Evolutionary conservation across 768 basidiomycete species (phyloP), one percentile per base, ranked within the genome.

Genomic region (Pholiota molesta): DNA sequence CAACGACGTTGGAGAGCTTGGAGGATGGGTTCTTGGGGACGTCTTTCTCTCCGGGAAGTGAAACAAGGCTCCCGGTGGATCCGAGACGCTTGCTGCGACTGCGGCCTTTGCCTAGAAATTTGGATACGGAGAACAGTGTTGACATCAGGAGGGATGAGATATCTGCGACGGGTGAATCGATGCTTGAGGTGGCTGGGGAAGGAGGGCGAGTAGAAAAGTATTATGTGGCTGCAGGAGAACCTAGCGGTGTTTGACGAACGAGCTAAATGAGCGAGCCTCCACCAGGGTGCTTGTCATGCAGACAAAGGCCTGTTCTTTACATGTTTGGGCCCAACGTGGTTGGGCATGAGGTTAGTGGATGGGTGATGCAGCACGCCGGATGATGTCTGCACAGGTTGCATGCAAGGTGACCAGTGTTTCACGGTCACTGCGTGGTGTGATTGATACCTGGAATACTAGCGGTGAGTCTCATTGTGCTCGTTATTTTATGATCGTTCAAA

Each of bases 101-200:
- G 62, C 65, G 65, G 59, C 62, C 39, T 52, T 66, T 66, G 7
- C 60, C 54, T 28, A 66, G 62, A 19, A 66, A 52, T 47, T 61
- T 66, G 7, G 65, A 61, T 16, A 66, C 65, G 33, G 65, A 66
- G 52, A 66, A 66, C 51, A 66, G 26, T 10, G 65, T 57, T 11
- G 65, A 63, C 65, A 66, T 66, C 9, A 23, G 47, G 13, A 26
- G 0, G 31, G 17, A 14, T 60, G 57, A 58, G 29, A 21, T 40
- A 44, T 49, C 14, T 16, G 16, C 21, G 29, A 14, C 31, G 26
- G 53, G 1, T 49, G 47, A 26, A 1, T 49, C 9, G 47, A 49
- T 49, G 11, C 4, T 49, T 21, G 47, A 26, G 13, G 47, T 49
- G 47, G 47, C 47, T 49, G 47, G 23, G 19, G 47, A 49, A 26